These are phyloP conservation scores for Lepidopterella palustris DNA, from an alignment of 495 filamentous ascomycete species.

Conservation along the genomic window DNA sequence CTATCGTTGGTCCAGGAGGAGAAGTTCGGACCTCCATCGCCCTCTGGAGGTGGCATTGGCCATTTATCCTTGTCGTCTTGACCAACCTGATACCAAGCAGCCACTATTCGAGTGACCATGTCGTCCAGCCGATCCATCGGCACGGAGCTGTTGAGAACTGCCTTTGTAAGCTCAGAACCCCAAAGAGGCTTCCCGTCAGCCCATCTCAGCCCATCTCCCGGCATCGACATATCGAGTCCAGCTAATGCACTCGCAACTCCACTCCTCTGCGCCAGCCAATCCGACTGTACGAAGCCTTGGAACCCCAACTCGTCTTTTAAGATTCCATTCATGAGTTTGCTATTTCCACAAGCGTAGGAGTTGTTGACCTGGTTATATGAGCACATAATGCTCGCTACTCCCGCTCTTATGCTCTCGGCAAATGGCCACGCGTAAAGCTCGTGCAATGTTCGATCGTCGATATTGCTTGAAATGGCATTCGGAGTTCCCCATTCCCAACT, in stretches of 20 bases:
- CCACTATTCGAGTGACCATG: constrained; percentile 88
- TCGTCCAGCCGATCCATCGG: constrained; percentile 81
- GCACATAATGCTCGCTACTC: constrained; percentile 87
- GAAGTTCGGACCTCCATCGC: constrained; percentile 75
- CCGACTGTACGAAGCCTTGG: constrained; percentile 86
- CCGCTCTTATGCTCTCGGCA: constrained; percentile 73
- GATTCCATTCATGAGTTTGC: constrained; percentile 85
- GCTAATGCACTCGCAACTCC: constrained; percentile 75
- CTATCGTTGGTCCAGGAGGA: constrained; percentile 78
- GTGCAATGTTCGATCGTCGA: constrained; percentile 74
- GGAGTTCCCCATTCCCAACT: constrained; percentile 65
- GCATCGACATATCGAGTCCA: constrained; percentile 93
- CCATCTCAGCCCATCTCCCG: constrained; percentile 79
- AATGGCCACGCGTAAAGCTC: constrained; percentile 92
- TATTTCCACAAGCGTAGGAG: constrained; percentile 85
- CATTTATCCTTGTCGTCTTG: constrained; percentile 66
- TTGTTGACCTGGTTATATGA: constrained; percentile 88
- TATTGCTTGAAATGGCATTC: constrained; percentile 70
- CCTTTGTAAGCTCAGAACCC: constrained; percentile 68
- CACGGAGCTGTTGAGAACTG: constrained; percentile 75
- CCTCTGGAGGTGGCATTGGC: constrained; percentile 48
- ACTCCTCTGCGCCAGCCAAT: constrained; percentile 85
- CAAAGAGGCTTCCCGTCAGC: constrained; percentile 70
- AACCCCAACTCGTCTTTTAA: constrained; percentile 92
- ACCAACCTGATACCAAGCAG: constrained; percentile 83